Evolutionary conservation across 2,329 filamentous ascomycete genomes (phyloP).

Genomic region (Niveomyces coronatus): DNA sequence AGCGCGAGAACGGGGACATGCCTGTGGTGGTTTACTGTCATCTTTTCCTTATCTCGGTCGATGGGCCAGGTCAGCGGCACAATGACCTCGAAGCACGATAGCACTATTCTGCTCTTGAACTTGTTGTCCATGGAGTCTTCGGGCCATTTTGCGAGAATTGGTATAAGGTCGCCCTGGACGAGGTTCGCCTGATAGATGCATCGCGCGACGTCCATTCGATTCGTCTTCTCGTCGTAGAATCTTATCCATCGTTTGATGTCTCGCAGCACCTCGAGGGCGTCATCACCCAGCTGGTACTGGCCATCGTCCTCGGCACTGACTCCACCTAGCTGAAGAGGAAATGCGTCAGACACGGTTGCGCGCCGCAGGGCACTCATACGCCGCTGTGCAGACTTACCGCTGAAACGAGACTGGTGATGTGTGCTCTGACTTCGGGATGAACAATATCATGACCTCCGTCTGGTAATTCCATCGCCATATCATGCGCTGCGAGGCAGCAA

Average conservation of each 20-base stretch:
- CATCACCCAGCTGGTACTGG: conserved; percentile 82
- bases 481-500: conserved; percentile 1
- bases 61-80: conserved; percentile 92
- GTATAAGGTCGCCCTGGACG: conserved; percentile 79
- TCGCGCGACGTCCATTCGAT: conserved; percentile 88
- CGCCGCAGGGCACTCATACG: background rate
- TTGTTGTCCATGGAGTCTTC: conserved; percentile 62
- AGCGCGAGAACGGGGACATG: conserved; percentile 85
- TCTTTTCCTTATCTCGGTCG: conserved; percentile 65
- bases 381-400: conserved; percentile 51
- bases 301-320: conserved; percentile 69
- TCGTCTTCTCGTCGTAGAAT: conserved; percentile 85
- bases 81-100: conserved; percentile 83
- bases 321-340: conserved; percentile 62
- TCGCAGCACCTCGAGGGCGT: conserved; percentile 81
- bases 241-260: conserved; percentile 94
- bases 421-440: conserved; percentile 84
- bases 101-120: conserved; percentile 65
- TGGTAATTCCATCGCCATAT: conserved; percentile 39
- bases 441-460: conserved; percentile 52
- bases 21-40: conserved; percentile 86
- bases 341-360: conserved; percentile 11
- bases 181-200: conserved; percentile 87
- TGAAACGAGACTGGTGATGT: conserved; percentile 87
- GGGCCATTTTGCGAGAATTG: conserved; percentile 77